These are phyloP conservation scores for Myotisia sp. DNA, from an alignment of 2,329 filamentous ascomycete species.

Conservation along the genomic window DNA sequence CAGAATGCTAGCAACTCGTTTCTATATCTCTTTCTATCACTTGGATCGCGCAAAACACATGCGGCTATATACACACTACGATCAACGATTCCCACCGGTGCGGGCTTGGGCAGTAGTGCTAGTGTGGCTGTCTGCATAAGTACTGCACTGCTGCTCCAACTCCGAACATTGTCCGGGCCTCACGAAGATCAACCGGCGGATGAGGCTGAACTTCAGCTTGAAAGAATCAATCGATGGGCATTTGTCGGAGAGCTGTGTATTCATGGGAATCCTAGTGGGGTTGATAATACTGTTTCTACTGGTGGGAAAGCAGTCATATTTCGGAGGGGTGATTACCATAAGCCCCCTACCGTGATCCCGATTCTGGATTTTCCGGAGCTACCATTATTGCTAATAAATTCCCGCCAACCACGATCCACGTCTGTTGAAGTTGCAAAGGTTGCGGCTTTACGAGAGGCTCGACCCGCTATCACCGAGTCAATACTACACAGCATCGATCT, in stretches of 20 bases:
- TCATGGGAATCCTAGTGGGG: conserved; percentile 88
- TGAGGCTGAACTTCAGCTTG: conserved; percentile 78
- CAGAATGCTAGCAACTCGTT: conserved; percentile 68
- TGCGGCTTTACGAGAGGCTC: conserved; percentile 50
- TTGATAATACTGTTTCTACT: conserved; percentile 91
- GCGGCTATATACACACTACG: conserved; percentile 70
- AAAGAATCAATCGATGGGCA: conserved; percentile 94
- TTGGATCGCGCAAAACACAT: conserved; percentile 58
- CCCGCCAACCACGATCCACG: conserved; percentile 74
- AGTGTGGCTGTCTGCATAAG: conserved; percentile 72
- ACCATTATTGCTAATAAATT: conserved; percentile 79
- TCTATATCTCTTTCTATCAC: conserved; percentile 70
- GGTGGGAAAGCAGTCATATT: conserved; percentile 92
- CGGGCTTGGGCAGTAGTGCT: conserved; percentile 74
- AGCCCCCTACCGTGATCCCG: conserved; percentile 61
- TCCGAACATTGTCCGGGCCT: conserved; percentile 74
- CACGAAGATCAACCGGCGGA: conserved; percentile 80
- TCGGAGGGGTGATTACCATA: conserved; percentile 61
- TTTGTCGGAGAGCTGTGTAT: conserved; percentile 97
- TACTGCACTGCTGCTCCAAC: conserved; percentile 64
- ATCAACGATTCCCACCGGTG: conserved; percentile 75
- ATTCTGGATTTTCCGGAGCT: conserved; percentile 84
- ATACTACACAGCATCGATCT: conserved; percentile 75
- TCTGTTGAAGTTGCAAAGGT: conserved; percentile 79
- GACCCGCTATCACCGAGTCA: conserved; percentile 62